A percentile compares a stretch with the other conserved stretches of the same genome.
Conservation (phyloP, 345 rosid genomes). For the Salix purpurea region DNA sequence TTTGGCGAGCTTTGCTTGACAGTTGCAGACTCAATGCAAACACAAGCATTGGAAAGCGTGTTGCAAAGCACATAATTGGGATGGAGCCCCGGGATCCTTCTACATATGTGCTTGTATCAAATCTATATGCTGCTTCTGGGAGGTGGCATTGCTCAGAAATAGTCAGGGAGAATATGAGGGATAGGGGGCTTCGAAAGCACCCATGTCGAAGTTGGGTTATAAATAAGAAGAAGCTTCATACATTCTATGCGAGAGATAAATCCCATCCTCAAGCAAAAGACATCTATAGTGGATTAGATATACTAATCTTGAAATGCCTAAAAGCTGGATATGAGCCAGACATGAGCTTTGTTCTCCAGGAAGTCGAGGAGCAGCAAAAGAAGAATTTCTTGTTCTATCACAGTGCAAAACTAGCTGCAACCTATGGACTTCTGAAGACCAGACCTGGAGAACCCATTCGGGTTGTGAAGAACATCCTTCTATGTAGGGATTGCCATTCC, state of each 20-base stretch:
- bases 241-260: constrained; percentile 65
- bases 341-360: constrained; percentile 85
- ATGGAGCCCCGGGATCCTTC: constrained; percentile 59
- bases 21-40: constrained; percentile 62
- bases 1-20: constrained; percentile 74
- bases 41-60: constrained; percentile 49
- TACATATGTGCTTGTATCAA: constrained; percentile 64
- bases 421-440: constrained; percentile 62
- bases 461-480: constrained; percentile 63
- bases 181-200: constrained; percentile 52
- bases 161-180: constrained; percentile 60
- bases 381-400: constrained; percentile 73
- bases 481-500: constrained; percentile 81
- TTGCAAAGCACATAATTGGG: constrained; percentile 48
- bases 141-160: constrained; percentile 73
- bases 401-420: constrained; percentile 80
- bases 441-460: constrained; percentile 43
- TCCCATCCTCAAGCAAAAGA: constrained; percentile 60
- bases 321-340: constrained; percentile 72
- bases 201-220: constrained; percentile 83
- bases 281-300: constrained; percentile 65
- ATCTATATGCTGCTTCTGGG: constrained; percentile 86
- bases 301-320: constrained; percentile 62
- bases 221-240: constrained; percentile 48
- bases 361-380: constrained; percentile 80